phyloP scores from a whole-genome alignment of 345 rosid species.

The Cardamine chenopodiifolia region DNA sequence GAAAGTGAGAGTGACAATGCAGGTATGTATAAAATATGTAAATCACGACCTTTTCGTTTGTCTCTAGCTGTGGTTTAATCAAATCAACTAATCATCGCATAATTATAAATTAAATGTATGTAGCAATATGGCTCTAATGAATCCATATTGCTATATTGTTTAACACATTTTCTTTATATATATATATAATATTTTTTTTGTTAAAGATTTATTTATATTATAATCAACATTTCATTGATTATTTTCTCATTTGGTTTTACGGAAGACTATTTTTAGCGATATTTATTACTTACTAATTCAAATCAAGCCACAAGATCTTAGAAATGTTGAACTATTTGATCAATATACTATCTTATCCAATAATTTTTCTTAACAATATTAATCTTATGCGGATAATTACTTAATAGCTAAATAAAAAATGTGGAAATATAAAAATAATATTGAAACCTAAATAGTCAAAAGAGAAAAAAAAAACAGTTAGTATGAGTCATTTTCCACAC shows the following conservation, averaged over 20 bases:
- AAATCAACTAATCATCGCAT: not conserved
- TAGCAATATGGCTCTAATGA: not conserved
- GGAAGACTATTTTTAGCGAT: not conserved
- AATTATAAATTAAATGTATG: not conserved
- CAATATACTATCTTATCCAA: not conserved
- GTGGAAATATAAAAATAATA: not conserved
- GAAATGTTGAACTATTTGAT: not conserved
- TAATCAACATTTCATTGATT: not conserved
- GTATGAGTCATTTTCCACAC: conserved; percentile 18
- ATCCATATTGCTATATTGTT: not conserved
- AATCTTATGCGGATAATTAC: not conserved
- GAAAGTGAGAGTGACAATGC: conserved; percentile 8
- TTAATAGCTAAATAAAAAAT: not conserved
- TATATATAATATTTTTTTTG: no score
- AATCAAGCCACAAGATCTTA: not conserved
- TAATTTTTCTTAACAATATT: not conserved
- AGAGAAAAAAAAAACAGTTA: not conserved
- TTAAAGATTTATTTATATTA: no score
- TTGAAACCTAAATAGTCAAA: conserved; percentile 20
- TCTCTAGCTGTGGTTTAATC: no score
- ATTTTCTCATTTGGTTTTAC: not conserved
- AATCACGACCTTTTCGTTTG: not conserved
- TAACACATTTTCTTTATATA: no score
- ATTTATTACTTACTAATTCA: not conserved
- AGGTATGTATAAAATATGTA: not conserved